Conservation (phyloP, 2,329 filamentous ascomycete species). For the Thelonectria blattea region DNA sequence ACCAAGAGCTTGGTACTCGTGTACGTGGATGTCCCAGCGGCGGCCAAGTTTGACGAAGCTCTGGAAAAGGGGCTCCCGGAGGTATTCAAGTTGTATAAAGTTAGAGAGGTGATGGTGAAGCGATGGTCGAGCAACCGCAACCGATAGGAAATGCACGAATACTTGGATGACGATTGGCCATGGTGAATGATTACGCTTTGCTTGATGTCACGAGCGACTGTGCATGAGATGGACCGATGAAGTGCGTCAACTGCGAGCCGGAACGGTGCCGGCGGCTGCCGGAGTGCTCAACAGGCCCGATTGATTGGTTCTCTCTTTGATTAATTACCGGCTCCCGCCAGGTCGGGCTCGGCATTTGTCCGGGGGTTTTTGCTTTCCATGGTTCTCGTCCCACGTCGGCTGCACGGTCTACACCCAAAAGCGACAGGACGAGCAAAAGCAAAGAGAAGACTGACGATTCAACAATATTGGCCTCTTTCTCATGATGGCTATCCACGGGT, state of each 20-base stretch:
- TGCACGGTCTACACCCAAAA: background rate
- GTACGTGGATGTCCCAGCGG: conserved; percentile 89
- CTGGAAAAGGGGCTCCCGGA: conserved; percentile 63
- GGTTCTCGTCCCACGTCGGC: background rate
- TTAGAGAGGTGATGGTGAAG: conserved; percentile 81
- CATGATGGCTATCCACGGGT: conserved; percentile 27
- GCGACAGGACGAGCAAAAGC: conserved; percentile 9
- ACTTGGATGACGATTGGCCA: background rate
- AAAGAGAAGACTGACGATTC: conserved; percentile 2
- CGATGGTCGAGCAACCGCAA: conserved; percentile 87
- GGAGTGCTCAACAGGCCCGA: background rate
- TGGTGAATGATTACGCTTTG: conserved; percentile 6
- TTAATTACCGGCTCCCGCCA: background rate
- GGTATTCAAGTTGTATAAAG: conserved; percentile 71
- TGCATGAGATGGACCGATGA: background rate
- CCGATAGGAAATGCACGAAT: conserved; percentile 43
- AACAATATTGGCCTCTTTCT: conserved; percentile 23
- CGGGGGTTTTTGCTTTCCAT: background rate
- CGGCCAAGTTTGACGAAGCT: conserved; percentile 54
- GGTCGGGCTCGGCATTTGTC: conserved; percentile 12
- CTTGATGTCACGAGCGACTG: background rate
- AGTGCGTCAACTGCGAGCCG: background rate
- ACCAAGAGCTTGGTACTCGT: conserved; percentile 87
- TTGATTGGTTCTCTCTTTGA: background rate
- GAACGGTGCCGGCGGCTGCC: background rate